Evolutionary conservation across 2,329 filamentous ascomycete genomes (phyloP), one percentile per base, ranked within the genome.

Genomic region (Cephalotrichum gorgonifer): DNA sequence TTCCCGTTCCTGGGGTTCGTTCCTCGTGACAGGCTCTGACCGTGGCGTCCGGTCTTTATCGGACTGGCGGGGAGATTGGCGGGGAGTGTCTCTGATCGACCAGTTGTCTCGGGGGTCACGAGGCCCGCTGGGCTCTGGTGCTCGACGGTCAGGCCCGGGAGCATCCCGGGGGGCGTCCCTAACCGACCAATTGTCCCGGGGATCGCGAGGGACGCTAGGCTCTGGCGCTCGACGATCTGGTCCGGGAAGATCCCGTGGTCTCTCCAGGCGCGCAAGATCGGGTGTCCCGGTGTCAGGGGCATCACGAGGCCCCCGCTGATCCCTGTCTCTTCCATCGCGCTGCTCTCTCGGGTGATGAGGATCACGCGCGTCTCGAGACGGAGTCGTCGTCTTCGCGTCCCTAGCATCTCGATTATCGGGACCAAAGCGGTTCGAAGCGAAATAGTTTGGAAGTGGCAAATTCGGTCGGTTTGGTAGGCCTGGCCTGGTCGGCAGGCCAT

Each of bases 391-490:
- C 38, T 17, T 30, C 9, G 46, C n/a, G 2, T 48, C 46, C 27
- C 46, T 14, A 15, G 8, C 30, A 9, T 64, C 66, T 44, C 67
- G 31, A 42, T 35, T 8, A 11, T 59, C 61, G 51, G n/a, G n/a
- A n/a, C n/a, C n/a, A n/a, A 69, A 73, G 30, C 73, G 67, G 46
- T 74, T 73, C 23, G 71, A 65, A 9, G 64, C 64, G 48, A 69
- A 70, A 52, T 72, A 70, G 2, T 69, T 68, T 1, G 72, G 71
- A 43, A 76, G 71, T 7, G 76, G 76, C 11, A 78, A 70, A 53
- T 83, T 78, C 15, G 79, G 79, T 49, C 78, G 71, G 48, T 65
- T 79, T 2, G 81, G 81, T 6, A 84, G n/a, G n/a, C n/a, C n/a
- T n/a, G n/a, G n/a, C n/a, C n/a, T n/a, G n/a, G n/a, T n/a, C n/a